phyloP scores from a whole-genome alignment of 208 protist genomes.

The Eutreptiella sp. region DNA sequence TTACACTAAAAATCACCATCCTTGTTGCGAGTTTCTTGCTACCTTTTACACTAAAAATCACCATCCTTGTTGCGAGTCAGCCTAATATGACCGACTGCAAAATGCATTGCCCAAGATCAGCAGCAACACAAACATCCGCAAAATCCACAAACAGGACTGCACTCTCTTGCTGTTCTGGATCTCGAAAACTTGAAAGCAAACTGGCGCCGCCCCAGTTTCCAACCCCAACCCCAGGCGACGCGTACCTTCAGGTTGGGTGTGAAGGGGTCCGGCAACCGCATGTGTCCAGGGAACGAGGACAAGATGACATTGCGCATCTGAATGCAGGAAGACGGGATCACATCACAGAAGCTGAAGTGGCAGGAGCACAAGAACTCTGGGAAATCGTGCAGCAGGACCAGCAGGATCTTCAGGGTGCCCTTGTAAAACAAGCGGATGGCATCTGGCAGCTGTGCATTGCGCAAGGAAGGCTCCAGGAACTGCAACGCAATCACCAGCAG shows the following conservation, averaged over 20 bases:
- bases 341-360: conserved; percentile 90
- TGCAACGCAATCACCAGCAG: conserved; percentile 61
- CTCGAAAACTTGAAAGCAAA: no score
- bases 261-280: conserved; percentile 89
- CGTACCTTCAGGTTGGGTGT: conserved; percentile 78
- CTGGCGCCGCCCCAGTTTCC: no score
- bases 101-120: no score
- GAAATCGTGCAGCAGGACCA: conserved; percentile 98
- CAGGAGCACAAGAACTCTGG: conserved; percentile 97
- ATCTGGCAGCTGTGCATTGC: conserved; percentile 46
- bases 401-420: conserved; percentile 70
- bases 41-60: no score
- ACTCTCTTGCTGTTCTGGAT: no score
- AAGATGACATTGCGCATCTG: conserved; percentile 97
- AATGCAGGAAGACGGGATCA: conserved; percentile 88
- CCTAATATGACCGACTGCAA: no score
- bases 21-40: no score
- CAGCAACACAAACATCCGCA: no score
- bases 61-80: no score
- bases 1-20: no score
- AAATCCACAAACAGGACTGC: no score
- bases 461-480: conserved; percentile 62
- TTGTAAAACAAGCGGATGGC: conserved; percentile 76
- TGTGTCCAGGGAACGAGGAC: conserved; percentile 91
- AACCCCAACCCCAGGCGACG: no score